Evolutionary conservation across 2,329 filamentous ascomycete species (phyloP).

Genomic region (Chaetomium sp.): DNA sequence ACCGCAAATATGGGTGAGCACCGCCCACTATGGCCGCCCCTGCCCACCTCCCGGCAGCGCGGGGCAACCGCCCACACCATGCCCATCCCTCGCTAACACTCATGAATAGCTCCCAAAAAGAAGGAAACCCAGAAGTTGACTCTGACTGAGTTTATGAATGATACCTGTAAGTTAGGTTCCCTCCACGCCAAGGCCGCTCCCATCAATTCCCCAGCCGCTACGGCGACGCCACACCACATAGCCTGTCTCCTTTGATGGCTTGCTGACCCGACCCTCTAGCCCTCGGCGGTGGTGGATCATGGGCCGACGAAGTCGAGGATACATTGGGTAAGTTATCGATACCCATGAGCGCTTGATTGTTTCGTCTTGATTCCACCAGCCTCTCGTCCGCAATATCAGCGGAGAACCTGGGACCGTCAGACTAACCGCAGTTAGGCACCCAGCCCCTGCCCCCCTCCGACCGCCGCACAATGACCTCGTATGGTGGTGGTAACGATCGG

Average conservation of each 20-base stretch:
- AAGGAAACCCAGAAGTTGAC: conserved; percentile 96
- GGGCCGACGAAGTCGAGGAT: conserved; percentile 99
- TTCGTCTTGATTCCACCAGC: conserved; percentile 19
- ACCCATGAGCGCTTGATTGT: neutral
- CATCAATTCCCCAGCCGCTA: conserved; percentile 24
- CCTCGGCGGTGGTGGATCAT: conserved; percentile 64
- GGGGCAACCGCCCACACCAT: conserved; percentile 6
- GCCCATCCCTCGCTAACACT: conserved; percentile 22
- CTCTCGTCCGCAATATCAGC: conserved; percentile 42
- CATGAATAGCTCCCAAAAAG: conserved; percentile 78
- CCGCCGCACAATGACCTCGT: conserved; percentile 42
- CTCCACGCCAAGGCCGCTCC: conserved; percentile 32
- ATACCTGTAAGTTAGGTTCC: conserved; percentile 78
- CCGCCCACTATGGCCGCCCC: conserved; percentile 15
- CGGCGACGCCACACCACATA: conserved; percentile 34
- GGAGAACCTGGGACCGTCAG: neutral
- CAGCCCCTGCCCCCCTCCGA: conserved; percentile 58
- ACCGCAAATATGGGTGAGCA: conserved; percentile 42
- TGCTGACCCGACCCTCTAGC: conserved; percentile 31
- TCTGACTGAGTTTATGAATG: conserved; percentile 91
- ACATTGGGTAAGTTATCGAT: conserved; percentile 64
- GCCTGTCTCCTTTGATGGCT: conserved; percentile 32
- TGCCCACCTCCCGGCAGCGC: conserved; percentile 7
- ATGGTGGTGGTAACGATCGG: conserved; percentile 42
- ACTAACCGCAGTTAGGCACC: conserved; percentile 48